These are phyloP conservation scores for Cytospora piceicola DNA, from an alignment of 2,329 filamentous ascomycete species.

Conservation along the genomic window DNA sequence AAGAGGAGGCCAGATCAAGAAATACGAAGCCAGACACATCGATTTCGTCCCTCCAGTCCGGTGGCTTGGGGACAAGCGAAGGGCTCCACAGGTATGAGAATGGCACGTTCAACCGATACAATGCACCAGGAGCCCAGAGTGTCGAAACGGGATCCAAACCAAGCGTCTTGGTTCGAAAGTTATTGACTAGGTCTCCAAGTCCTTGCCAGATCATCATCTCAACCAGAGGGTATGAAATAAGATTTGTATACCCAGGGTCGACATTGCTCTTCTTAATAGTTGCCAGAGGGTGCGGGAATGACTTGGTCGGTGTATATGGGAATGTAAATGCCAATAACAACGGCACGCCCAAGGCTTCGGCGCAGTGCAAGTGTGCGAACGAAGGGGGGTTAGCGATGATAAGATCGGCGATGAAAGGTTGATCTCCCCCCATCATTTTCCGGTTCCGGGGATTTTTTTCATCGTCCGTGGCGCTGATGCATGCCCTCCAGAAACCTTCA, in stretches of 20 bases:
- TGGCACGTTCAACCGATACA: slow-evolving; percentile 74
- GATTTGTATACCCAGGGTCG: slow-evolving; percentile 75
- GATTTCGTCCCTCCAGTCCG: slow-evolving; percentile 70
- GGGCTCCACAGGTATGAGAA: slow-evolving; percentile 77
- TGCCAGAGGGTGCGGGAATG: slow-evolving; percentile 77
- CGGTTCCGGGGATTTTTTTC: slow-evolving; percentile 63
- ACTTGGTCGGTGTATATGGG: slow-evolving; percentile 74
- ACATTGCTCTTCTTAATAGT: slow-evolving; percentile 75
- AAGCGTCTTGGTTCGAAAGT: slow-evolving; percentile 70
- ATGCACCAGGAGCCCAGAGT: slow-evolving; percentile 74
- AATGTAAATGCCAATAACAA: slow-evolving; percentile 90
- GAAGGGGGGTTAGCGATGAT: slow-evolving; percentile 84
- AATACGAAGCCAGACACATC: slow-evolving; percentile 81
- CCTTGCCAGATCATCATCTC: slow-evolving; percentile 94
- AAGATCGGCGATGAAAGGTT: slow-evolving; percentile 71
- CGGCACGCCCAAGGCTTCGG: slow-evolving; percentile 76
- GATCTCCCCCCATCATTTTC: slow-evolving; percentile 66
- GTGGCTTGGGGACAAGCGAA: slow-evolving; percentile 66
- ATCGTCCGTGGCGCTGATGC: slow-evolving; percentile 73
- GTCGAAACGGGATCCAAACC: slow-evolving; percentile 75
- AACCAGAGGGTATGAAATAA: slow-evolving; percentile 78
- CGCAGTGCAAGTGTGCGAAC: slow-evolving; percentile 79
- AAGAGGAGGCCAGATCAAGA: slow-evolving; percentile 67
- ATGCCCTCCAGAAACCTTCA: slow-evolving; percentile 79
- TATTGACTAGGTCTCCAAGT: slow-evolving; percentile 76